Evolutionary conservation across 106 monocot species (phyloP).

Genomic region (Allium fistulosum): DNA sequence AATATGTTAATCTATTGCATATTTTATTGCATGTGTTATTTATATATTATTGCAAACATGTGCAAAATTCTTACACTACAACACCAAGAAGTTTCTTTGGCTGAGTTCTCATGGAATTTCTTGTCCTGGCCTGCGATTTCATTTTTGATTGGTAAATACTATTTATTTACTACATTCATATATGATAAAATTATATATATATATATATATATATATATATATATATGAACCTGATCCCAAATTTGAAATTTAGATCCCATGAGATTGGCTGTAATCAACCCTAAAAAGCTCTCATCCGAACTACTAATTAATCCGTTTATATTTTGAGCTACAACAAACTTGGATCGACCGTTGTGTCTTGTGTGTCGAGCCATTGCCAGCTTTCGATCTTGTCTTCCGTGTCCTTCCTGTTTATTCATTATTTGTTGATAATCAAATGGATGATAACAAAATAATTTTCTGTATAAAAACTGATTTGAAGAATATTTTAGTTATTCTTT

Average conservation of each 20-base stretch:
- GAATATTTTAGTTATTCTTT: no score
- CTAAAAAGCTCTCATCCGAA: conserved; percentile 81
- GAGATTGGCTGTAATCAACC: conserved; percentile 66
- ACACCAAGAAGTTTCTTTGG: conserved; percentile 62
- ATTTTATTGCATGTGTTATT: not conserved
- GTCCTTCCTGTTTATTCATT: conserved; percentile 59
- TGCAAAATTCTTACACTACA: conserved; percentile 38
- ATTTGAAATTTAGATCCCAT: conserved; percentile 91
- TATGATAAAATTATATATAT: not conserved
- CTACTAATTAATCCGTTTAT: conserved; percentile 42
- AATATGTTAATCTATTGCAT: not conserved
- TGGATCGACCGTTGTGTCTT: conserved; percentile 63
- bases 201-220: no score
- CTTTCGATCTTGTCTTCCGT: conserved; percentile 83
- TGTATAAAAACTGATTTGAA: no score
- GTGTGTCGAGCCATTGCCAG: conserved; percentile 74
- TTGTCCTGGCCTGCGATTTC: conserved; percentile 36
- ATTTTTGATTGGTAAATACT: not conserved
- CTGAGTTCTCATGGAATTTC: conserved; percentile 24
- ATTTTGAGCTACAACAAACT: conserved; percentile 69
- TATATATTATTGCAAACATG: not conserved
- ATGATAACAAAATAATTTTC: no score
- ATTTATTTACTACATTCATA: not conserved
- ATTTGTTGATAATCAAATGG: no score
- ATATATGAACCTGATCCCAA: conserved; percentile 66